Conservation (phyloP, 495 filamentous ascomycete species). For the Penicillium turbatum region DNA sequence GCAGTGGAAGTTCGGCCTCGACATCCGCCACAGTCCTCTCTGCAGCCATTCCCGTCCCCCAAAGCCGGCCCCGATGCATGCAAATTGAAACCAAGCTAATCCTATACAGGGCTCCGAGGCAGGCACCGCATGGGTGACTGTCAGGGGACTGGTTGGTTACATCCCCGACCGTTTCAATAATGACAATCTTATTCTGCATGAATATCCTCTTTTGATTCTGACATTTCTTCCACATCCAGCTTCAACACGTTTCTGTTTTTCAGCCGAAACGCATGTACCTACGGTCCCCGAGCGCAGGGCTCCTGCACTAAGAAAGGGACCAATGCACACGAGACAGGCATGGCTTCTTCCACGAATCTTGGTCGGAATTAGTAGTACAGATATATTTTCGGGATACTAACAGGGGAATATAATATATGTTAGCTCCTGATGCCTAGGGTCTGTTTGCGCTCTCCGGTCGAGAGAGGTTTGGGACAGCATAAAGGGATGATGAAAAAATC, state of each 20-base stretch:
- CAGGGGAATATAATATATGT: too few species aligned
- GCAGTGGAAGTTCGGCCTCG: slow-evolving; percentile 2
- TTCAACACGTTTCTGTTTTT: neutral
- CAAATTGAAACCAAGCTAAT: neutral
- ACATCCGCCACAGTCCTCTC: slow-evolving; percentile 5
- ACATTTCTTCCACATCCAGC: neutral
- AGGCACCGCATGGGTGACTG: neutral
- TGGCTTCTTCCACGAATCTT: neutral
- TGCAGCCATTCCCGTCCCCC: slow-evolving; percentile 7
- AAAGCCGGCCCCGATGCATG: neutral
- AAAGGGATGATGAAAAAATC: too few species aligned
- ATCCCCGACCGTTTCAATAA: neutral
- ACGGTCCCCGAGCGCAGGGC: slow-evolving; percentile 6
- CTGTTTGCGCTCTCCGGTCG: too few species aligned
- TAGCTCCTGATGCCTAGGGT: too few species aligned
- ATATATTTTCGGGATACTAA: too few species aligned
- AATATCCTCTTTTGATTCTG: neutral
- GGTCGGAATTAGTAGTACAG: too few species aligned
- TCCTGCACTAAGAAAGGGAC: slow-evolving; percentile 9
- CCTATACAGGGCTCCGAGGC: neutral
- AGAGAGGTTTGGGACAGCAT: too few species aligned
- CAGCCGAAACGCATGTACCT: neutral
- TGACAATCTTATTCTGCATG: neutral
- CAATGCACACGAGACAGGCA: slow-evolving; percentile 8
- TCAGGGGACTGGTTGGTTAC: neutral